These are phyloP conservation scores for Colletotrichum cuscutae DNA, from an alignment of 2,329 filamentous ascomycete genomes.

Conservation along the genomic window DNA sequence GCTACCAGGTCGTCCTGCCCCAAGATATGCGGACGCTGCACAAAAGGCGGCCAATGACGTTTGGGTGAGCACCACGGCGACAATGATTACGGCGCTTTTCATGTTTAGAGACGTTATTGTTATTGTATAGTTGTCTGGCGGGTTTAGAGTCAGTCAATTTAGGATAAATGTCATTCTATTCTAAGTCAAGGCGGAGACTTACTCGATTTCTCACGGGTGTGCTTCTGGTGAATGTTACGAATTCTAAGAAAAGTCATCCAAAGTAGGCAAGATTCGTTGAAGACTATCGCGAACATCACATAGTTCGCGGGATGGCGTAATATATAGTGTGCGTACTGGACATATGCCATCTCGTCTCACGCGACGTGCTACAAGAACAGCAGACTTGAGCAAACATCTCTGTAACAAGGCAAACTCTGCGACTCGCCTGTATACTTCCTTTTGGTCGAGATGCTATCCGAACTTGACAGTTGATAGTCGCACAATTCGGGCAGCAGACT, in stretches of 20 bases:
- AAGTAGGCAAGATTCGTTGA: not conserved
- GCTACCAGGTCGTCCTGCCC: constrained; percentile 1
- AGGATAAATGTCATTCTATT: not conserved
- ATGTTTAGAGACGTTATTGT: not conserved
- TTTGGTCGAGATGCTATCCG: not conserved
- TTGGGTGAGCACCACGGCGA: not conserved
- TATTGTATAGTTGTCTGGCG: not conserved
- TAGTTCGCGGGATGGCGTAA: not conserved
- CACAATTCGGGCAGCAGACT: not conserved
- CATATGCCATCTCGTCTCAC: not conserved
- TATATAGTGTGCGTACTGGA: not conserved
- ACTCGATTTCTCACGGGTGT: not conserved
- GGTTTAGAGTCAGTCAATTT: not conserved
- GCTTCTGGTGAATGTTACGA: not conserved
- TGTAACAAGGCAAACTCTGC: not conserved
- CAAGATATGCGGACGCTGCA: constrained; percentile 19
- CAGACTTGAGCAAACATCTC: not conserved
- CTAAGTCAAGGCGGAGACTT: not conserved
- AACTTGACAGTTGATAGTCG: not conserved
- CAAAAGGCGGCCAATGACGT: constrained; percentile 8
- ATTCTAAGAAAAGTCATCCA: too few species aligned
- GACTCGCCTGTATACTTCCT: not conserved
- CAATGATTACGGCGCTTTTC: not conserved
- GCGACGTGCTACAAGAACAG: not conserved
- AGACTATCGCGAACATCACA: not conserved